These are phyloP conservation scores for Pseudonectria buxi DNA, from an alignment of 2,329 filamentous ascomycete species.

Conservation along the genomic window DNA sequence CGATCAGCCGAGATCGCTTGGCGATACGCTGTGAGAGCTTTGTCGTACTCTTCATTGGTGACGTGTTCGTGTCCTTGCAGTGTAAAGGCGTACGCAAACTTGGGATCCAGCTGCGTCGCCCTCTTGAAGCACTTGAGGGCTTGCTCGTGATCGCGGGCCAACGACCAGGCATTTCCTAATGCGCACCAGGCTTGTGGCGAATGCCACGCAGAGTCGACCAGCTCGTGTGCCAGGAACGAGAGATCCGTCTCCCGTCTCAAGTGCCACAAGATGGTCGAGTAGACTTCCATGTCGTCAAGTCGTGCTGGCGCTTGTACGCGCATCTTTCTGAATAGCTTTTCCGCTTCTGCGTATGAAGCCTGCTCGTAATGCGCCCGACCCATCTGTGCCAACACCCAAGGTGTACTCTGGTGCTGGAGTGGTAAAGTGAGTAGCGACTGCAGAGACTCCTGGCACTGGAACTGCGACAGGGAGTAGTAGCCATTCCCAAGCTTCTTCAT, in stretches of 20 bases:
- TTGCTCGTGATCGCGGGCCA: slow-evolving; percentile 88
- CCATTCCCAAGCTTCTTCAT: slow-evolving; percentile 76
- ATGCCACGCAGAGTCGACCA: slow-evolving; percentile 79
- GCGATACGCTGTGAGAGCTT: slow-evolving; percentile 81
- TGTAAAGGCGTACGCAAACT: slow-evolving; percentile 93
- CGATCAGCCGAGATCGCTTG: slow-evolving; percentile 78
- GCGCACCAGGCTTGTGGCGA: slow-evolving; percentile 96
- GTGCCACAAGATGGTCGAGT: slow-evolving; percentile 98
- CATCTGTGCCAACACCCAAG: slow-evolving; percentile 88
- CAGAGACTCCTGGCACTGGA: slow-evolving; percentile 70
- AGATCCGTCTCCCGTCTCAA: slow-evolving; percentile 87
- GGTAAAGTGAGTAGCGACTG: slow-evolving; percentile 66
- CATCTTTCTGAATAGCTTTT: slow-evolving; percentile 76
- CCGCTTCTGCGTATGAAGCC: slow-evolving; percentile 76
- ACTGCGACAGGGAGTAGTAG: slow-evolving; percentile 72
- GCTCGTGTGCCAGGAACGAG: slow-evolving; percentile 83
- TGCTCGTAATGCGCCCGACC: slow-evolving; percentile 90
- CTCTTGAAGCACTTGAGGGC: slow-evolving; percentile 91
- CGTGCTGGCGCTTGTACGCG: slow-evolving; percentile 73
- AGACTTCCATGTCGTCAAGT: slow-evolving; percentile 94
- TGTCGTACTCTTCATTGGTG: slow-evolving; percentile 94
- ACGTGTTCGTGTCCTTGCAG: slow-evolving; percentile 94
- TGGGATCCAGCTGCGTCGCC: slow-evolving; percentile 81
- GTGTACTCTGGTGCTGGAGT: slow-evolving; percentile 73
- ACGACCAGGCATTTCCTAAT: slow-evolving; percentile 88